phyloP scores from a whole-genome alignment of 2,329 filamentous ascomycete species.

The Parastagonospora nodorum region DNA sequence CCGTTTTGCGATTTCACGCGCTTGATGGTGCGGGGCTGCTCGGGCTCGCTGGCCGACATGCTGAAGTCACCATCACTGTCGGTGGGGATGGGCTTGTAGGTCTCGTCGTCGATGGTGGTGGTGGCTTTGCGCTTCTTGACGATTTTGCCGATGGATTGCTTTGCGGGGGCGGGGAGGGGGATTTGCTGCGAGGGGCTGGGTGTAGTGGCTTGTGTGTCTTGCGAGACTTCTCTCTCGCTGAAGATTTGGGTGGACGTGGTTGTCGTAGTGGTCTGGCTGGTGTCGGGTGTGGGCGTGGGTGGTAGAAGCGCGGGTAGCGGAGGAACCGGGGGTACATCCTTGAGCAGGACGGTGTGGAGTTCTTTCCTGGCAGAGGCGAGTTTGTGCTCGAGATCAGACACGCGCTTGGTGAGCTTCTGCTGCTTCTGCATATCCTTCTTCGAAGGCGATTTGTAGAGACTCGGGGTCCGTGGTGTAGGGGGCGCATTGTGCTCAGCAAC shows the following conservation, averaged over 20 bases:
- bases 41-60: slow-evolving; percentile 21
- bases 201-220: slow-evolving; percentile 18
- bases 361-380: slow-evolving; percentile 61
- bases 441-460: slow-evolving; percentile 55
- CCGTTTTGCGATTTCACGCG: slow-evolving; percentile 14
- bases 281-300: slow-evolving; percentile 21
- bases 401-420: slow-evolving; percentile 62
- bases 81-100: slow-evolving; percentile 36
- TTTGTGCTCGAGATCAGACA: slow-evolving; percentile 65
- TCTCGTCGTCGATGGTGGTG: slow-evolving; percentile 29
- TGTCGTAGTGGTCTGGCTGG: slow-evolving; percentile 4
- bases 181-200: slow-evolving; percentile 24
- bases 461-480: slow-evolving; percentile 25
- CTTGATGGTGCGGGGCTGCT: slow-evolving; percentile 14
- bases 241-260: slow-evolving; percentile 3
- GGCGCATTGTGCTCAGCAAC: slow-evolving; percentile 13
- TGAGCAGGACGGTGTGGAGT: slow-evolving; percentile 54
- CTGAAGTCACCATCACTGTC: slow-evolving; percentile 26
- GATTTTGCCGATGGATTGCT: slow-evolving; percentile 22
- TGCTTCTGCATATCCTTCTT: slow-evolving; percentile 63
- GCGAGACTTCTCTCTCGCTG: slow-evolving; percentile 31
- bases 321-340: slow-evolving; percentile 49
- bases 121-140: slow-evolving; percentile 48
- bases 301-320: slow-evolving; percentile 41
- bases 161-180: slow-evolving; percentile 9